These are phyloP conservation scores for Eucalyptus erythrocorys DNA, from an alignment of 345 rosid genomes.

Conservation along the genomic window DNA sequence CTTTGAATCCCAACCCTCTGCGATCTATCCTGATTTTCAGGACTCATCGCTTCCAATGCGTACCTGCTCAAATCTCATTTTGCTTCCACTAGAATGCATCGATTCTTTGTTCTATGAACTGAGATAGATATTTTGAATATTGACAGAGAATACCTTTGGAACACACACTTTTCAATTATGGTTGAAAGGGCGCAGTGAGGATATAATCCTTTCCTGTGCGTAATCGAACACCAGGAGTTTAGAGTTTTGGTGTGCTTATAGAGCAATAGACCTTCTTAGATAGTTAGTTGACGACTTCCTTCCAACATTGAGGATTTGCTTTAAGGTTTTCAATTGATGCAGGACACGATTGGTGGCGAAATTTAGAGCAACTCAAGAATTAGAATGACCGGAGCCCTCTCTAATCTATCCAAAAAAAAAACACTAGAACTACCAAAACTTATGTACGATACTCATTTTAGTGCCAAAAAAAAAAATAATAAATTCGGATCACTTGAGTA, in stretches of 20 bases:
- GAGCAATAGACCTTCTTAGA: background rate
- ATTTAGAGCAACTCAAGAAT: background rate
- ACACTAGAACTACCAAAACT: accelerated
- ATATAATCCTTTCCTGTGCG: background rate
- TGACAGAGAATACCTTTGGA: background rate
- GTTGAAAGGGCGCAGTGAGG: background rate
- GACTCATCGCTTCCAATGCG: background rate
- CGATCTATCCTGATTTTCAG: background rate
- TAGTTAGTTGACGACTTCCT: background rate
- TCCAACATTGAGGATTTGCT: background rate
- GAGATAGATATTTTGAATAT: background rate
- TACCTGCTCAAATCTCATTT: background rate
- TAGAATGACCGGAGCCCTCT: background rate
- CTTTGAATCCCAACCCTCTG: background rate
- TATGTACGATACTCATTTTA: too few relatives aligned
- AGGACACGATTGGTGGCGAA: background rate
- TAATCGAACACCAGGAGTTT: background rate
- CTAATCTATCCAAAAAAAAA: too few relatives aligned
- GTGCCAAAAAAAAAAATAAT: too few relatives aligned
- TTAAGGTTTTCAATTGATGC: background rate
- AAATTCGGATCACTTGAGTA: accelerated
- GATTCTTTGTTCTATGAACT: background rate
- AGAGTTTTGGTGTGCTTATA: background rate
- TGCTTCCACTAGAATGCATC: background rate
- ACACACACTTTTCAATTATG: background rate